Percentiles rank a stretch among this genome's conserved stretches.
Evolutionary conservation across 73 alveolate species (phyloP).

Genomic region (Paramecium sexaurelia): DNA sequence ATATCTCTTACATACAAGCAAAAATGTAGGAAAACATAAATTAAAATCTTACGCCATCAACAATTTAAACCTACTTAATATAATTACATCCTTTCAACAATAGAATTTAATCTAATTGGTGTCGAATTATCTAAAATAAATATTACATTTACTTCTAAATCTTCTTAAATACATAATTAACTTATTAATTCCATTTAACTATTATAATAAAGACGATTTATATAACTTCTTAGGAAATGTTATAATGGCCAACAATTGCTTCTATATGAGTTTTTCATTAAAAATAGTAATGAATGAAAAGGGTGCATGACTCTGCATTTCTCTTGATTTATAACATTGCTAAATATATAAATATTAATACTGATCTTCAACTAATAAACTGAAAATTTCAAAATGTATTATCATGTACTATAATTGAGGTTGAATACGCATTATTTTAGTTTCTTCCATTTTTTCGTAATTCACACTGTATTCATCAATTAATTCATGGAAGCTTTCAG

Average conservation of each 20-base stretch:
- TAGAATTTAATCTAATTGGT: neutral
- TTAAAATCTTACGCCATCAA: slow-evolving; percentile 33
- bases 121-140: neutral
- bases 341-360: neutral
- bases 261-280: neutral
- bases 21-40: neutral
- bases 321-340: neutral
- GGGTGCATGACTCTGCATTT: slow-evolving; percentile 16
- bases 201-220: slow-evolving; percentile 27
- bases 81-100: neutral
- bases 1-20: slow-evolving; percentile 11
- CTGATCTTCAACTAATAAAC: slow-evolving; percentile 11
- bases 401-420: neutral
- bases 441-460: neutral
- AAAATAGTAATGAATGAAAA: neutral
- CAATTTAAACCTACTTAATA: neutral
- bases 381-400: neutral
- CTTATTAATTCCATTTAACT: neutral
- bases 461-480: neutral
- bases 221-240: slow-evolving; percentile 33
- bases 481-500: neutral
- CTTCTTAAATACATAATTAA: neutral
- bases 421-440: neutral
- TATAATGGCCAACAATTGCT: slow-evolving; percentile 8
- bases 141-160: neutral